Evolutionary conservation across 495 filamentous ascomycete species (phyloP).

Genomic region (Tuber melanosporum): DNA sequence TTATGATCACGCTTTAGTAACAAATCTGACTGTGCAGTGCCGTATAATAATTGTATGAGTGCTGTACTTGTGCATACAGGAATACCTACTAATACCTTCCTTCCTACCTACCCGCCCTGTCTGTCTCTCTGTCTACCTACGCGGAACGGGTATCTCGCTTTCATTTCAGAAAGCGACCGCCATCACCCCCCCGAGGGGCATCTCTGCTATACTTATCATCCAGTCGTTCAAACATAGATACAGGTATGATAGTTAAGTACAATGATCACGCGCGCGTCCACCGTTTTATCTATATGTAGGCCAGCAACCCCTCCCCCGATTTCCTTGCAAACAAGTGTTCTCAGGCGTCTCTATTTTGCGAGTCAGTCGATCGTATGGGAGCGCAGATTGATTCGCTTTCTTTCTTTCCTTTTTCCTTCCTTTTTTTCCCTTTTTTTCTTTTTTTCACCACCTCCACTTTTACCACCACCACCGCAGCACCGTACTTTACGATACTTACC

Average conservation of each 20-base stretch:
- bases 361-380: background rate
- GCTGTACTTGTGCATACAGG: background rate
- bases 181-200: background rate
- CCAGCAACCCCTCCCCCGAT: slow-evolving; percentile 34
- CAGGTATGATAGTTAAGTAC: background rate
- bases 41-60: background rate
- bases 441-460: slow-evolving; percentile 21
- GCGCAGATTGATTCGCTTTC: background rate
- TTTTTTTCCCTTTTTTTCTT: background rate
- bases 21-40: slow-evolving; percentile 2
- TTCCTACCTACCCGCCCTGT: background rate
- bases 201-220: background rate
- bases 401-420: background rate
- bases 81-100: background rate
- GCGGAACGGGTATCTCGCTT: background rate
- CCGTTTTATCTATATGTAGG: slow-evolving; percentile 35
- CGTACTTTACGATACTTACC: background rate
- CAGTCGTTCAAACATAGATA: background rate
- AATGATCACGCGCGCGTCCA: slow-evolving; percentile 22
- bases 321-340: background rate
- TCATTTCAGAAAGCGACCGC: background rate
- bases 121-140: background rate
- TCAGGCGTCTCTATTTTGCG: background rate
- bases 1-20: background rate
- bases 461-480: slow-evolving; percentile 15